These are phyloP conservation scores for Salvia hispanica DNA, from an alignment of 257 asterid genomes.

Conservation along the genomic window DNA sequence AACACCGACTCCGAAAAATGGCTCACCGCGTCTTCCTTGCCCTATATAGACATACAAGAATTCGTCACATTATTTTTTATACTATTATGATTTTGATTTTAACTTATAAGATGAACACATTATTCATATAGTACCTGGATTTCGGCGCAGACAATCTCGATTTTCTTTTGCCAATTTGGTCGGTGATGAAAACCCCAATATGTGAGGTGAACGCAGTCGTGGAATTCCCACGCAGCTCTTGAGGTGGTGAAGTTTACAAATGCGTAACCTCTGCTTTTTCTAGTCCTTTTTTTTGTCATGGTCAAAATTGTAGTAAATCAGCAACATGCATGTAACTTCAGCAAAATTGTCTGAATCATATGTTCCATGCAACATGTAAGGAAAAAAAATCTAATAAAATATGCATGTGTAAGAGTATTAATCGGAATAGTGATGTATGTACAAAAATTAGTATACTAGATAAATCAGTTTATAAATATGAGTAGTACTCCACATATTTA, in stretches of 20 bases:
- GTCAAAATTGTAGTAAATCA: no score
- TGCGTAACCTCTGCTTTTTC: constrained; percentile 61
- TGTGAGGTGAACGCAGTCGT: constrained; percentile 27
- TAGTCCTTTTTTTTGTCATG: constrained; percentile 35
- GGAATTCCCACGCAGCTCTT: constrained; percentile 43
- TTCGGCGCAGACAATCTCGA: constrained; percentile 51
- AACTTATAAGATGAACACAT: no score
- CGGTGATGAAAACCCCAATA: constrained; percentile 30
- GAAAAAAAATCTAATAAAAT: no score
- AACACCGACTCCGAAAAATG: constrained; percentile 43
- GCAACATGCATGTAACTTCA: no score
- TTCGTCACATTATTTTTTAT: no score
- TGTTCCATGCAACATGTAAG: no score
- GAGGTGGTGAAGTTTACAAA: constrained; percentile 64
- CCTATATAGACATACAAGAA: constrained; percentile 37
- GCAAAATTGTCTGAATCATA: no score
- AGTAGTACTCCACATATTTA: no score
- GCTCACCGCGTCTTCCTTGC: constrained; percentile 45
- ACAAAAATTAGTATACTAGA: no score
- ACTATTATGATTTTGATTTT: no score
- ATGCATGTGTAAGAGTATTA: background rate
- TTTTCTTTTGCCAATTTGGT: constrained; percentile 33
- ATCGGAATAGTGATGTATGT: no score
- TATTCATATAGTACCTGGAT: constrained; percentile 46
- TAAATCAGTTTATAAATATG: no score